Base-by-base conservation (phyloP, 78 protist species). In the Dictyostelium brefeldianum region DNA sequence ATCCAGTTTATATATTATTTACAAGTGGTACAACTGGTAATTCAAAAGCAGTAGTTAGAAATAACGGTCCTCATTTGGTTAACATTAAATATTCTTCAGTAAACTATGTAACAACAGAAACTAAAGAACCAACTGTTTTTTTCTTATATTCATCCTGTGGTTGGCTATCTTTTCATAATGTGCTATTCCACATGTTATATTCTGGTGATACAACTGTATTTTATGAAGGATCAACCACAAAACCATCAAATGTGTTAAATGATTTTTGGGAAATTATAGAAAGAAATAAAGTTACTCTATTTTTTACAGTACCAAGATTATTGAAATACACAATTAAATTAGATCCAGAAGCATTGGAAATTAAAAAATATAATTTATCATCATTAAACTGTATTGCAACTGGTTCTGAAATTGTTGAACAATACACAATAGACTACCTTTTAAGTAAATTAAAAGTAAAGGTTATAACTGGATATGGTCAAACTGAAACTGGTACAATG, bases 401-500 rank as follows among this genome's bases (percentile, higher is more conserved):
- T 18, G 98, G 98, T 22, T 97, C 96, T 50, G 90, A 97, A 36
- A 97, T 95, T 0, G 22, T 18, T 69, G 10, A 29, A 46, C 79
- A 69, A 71, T 9, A 31, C 8, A 43, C 11, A 2, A 12, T n/a
- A n/a, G 20, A 70, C 15, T 71, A 46, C 12, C 27, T 67, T 46
- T 78, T 53, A 14, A 93, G 91, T 4, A 92, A 93, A 25, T 95
- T 90, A 70, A 50, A 93, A 11, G 29, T 17, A 43, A 47, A 96
- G 4, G 50, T 95, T 94, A 25, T 94, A 20, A 62, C 98, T 17
- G 89, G 92, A 2, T 98, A 98, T 46, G 98, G 97, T 67, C 85
- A 96, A 27, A 96, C 97, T 90, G 97, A 96, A 56, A 89, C 84
- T n/a, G 96, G 96, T 8, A 97, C 94, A 7, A 96, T 41, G 27